phyloP scores from a whole-genome alignment of 371 early-diverging fungal genomes.

The Zopfochytrium polystomum region DNA sequence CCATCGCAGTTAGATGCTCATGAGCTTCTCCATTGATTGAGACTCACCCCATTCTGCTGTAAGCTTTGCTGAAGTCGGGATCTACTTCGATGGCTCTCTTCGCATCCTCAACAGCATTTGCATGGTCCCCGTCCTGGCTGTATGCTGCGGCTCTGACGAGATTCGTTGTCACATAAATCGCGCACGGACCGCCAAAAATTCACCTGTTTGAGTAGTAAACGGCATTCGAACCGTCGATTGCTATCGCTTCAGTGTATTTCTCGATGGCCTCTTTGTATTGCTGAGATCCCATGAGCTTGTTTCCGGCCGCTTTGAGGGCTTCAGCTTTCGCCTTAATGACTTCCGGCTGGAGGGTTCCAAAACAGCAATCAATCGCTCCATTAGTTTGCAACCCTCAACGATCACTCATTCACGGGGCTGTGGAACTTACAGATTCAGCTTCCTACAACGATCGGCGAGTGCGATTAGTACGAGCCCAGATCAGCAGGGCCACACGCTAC shows the following conservation, averaged over 20 bases:
- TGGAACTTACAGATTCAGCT: background rate
- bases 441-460: background rate
- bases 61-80: conserved; percentile 87
- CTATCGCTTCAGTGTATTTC: conserved; percentile 88
- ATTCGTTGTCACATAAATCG: background rate
- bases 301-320: conserved; percentile 79
- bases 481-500: too few relatives aligned
- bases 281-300: conserved; percentile 75
- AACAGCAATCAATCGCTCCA: background rate
- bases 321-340: conserved; percentile 79
- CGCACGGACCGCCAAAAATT: background rate
- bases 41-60: conserved; percentile 83
- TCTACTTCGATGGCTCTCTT: conserved; percentile 79
- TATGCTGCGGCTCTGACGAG: conserved; percentile 85
- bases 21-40: background rate
- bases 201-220: conserved; percentile 95
- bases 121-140: conserved; percentile 79
- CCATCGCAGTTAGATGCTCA: background rate
- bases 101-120: conserved; percentile 84
- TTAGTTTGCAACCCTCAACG: background rate
- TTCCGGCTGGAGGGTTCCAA: conserved; percentile 12
- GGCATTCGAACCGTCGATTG: conserved; percentile 73
- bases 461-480: too few relatives aligned
- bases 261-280: conserved; percentile 82
- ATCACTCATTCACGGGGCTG: too few relatives aligned